These are phyloP conservation scores for Colletotrichum orbiculare DNA, from an alignment of 2,329 filamentous ascomycete species.

Conservation along the genomic window DNA sequence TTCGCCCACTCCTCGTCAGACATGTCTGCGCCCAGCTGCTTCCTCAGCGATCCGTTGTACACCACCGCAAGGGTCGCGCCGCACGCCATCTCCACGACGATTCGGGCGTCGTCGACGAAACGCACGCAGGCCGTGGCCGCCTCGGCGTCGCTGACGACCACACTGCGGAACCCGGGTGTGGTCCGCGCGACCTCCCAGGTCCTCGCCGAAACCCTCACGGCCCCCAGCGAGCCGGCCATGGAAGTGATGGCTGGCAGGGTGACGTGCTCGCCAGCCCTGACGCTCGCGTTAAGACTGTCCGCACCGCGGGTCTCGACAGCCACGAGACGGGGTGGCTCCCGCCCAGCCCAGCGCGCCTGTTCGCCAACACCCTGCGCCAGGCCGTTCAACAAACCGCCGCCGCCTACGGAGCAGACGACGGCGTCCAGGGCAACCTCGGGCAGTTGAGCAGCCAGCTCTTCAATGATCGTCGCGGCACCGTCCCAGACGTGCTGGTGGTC, in stretches of 20 bases:
- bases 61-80: conserved; percentile 80
- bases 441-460: conserved; percentile 57
- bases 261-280: conserved; percentile 67
- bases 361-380: conserved; percentile 74
- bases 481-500: conserved; percentile 76
- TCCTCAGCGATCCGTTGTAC: conserved; percentile 72
- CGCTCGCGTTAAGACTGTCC: conserved; percentile 72
- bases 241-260: conserved; percentile 79
- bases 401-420: conserved; percentile 82
- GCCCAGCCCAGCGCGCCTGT: conserved; percentile 47
- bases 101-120: conserved; percentile 83
- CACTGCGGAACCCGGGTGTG: conserved; percentile 56
- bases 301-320: conserved; percentile 83
- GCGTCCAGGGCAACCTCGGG: conserved; percentile 66
- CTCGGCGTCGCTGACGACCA: conserved; percentile 79
- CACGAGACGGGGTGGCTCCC: conserved; percentile 63
- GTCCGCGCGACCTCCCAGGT: conserved; percentile 71
- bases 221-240: conserved; percentile 79
- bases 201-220: conserved; percentile 74
- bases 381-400: conserved; percentile 83
- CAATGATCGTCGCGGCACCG: conserved; percentile 70
- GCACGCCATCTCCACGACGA: conserved; percentile 87
- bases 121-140: conserved; percentile 81
- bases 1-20: conserved; percentile 68
- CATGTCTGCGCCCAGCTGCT: conserved; percentile 64